phyloP scores from a whole-genome alignment of 2,329 filamentous ascomycete genomes.

The Pestalotiopsis sp. region DNA sequence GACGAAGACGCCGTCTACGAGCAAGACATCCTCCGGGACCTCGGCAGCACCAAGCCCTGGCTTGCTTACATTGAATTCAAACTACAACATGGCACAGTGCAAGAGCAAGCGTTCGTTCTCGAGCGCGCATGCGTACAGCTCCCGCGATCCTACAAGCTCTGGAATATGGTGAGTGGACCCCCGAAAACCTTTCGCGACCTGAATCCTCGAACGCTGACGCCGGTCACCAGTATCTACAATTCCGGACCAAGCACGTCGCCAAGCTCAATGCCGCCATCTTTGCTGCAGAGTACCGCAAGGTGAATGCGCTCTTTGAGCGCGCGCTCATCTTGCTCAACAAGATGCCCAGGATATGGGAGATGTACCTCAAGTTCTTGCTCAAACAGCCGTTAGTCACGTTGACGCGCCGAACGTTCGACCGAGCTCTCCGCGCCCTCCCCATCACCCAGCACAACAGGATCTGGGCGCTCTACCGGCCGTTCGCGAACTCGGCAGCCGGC shows the following conservation, averaged over 20 bases:
- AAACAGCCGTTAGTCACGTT: constrained; percentile 89
- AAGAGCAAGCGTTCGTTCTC: constrained; percentile 85
- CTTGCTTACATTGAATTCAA: constrained; percentile 93
- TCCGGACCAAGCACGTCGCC: constrained; percentile 79
- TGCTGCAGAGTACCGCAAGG: constrained; percentile 83
- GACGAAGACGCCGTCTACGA: constrained; percentile 95
- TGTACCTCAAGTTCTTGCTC: constrained; percentile 90
- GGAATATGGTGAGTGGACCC: constrained; percentile 75
- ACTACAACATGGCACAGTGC: constrained; percentile 77
- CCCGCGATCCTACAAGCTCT: constrained; percentile 95
- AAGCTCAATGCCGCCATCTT: constrained; percentile 83
- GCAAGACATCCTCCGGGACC: constrained; percentile 88
- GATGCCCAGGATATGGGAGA: constrained; percentile 98
- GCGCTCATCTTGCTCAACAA: constrained; percentile 94
- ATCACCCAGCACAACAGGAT: constrained; percentile 95
- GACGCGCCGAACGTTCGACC: constrained; percentile 87
- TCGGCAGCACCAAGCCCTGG: constrained; percentile 89
- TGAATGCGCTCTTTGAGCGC: constrained; percentile 92
- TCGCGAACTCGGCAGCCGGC: constrained; percentile 88
- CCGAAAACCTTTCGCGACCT: constrained; percentile 13
- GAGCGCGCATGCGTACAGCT: constrained; percentile 89
- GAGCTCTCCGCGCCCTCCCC: constrained; percentile 86
- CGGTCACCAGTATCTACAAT: constrained; percentile 72
- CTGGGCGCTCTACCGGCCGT: constrained; percentile 89
- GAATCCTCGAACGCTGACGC: constrained; percentile 20